Evolutionary conservation across 2,329 filamentous ascomycete species (phyloP).

Genomic region (Pseudopithomyces chartarum): DNA sequence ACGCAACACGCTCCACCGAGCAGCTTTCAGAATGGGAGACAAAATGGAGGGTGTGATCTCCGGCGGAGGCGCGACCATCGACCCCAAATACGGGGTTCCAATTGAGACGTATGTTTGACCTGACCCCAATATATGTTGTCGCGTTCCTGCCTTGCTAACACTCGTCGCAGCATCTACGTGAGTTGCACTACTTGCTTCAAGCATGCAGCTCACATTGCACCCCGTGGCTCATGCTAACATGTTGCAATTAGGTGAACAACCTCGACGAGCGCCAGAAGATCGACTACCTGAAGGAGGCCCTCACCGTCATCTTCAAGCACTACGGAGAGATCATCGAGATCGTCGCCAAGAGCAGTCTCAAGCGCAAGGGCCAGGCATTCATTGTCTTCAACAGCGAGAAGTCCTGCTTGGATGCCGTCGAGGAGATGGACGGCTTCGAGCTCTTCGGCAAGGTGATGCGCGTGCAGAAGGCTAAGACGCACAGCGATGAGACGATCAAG

Average conservation of each 20-base stretch:
- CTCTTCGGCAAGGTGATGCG: conserved; percentile 91
- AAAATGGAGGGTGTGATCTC: conserved; percentile 43
- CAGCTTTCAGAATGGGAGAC: conserved; percentile 36
- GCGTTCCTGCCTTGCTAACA: conserved; percentile 31
- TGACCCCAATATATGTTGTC: neutral
- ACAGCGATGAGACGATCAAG: conserved; percentile 86
- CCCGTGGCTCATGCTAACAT: conserved; percentile 24
- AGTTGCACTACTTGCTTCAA: conserved; percentile 21
- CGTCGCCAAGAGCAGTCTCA: conserved; percentile 85
- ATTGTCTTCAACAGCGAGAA: conserved; percentile 85
- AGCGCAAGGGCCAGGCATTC: conserved; percentile 94
- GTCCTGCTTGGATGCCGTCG: conserved; percentile 78
- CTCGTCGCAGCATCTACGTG: conserved; percentile 40
- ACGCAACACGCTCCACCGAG: neutral
- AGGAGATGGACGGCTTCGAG: conserved; percentile 90
- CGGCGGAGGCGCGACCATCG: conserved; percentile 22
- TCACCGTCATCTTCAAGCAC: conserved; percentile 81
- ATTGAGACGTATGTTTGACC: conserved; percentile 41
- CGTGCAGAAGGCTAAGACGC: conserved; percentile 78
- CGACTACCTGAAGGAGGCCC: conserved; percentile 72
- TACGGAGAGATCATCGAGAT: conserved; percentile 87
- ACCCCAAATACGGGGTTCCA: conserved; percentile 40
- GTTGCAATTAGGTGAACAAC: conserved; percentile 68
- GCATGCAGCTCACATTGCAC: conserved; percentile 28
- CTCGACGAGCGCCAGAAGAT: conserved; percentile 91